Percentiles rank a stretch among this genome's conserved stretches.
These are phyloP conservation scores for Fusarium humuli DNA, from an alignment of 2,329 filamentous ascomycete species.

Conservation along the genomic window DNA sequence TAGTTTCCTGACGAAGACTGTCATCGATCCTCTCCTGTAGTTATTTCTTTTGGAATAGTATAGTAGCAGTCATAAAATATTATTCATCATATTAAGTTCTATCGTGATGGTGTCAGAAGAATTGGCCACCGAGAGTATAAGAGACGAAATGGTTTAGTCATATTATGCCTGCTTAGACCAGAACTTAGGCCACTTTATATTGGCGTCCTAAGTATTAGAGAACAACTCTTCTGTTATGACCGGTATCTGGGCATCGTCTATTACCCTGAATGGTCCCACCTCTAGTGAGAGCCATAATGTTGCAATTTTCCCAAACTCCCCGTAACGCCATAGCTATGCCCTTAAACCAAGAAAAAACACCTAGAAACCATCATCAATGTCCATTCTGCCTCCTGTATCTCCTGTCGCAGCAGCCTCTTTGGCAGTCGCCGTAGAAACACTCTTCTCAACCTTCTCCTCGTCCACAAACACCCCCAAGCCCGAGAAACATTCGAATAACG, in stretches of 20 bases:
- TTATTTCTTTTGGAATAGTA: conserved; percentile 43
- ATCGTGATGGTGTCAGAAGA: neutral
- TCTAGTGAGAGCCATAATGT: conserved; percentile 13
- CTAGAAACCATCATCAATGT: conserved; percentile 62
- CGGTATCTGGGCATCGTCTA: too few relatives aligned
- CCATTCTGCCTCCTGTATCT: conserved; percentile 56
- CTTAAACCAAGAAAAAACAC: neutral
- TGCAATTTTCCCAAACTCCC: conserved; percentile 11
- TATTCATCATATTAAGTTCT: conserved; percentile 17
- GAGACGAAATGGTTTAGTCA: neutral
- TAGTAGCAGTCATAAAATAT: conserved; percentile 42
- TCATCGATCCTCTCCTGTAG: conserved; percentile 23
- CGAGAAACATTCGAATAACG: conserved; percentile 89
- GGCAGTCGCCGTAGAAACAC: conserved; percentile 51
- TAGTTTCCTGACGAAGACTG: neutral
- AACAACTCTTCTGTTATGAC: neutral
- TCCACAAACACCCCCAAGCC: conserved; percentile 88
- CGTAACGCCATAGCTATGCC: conserved; percentile 47
- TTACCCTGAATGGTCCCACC: too few relatives aligned
- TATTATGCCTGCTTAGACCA: neutral
- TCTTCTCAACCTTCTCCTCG: conserved; percentile 72
- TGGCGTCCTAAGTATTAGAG: neutral
- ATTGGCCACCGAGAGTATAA: neutral
- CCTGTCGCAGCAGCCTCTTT: conserved; percentile 53
- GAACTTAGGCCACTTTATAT: neutral